A percentile compares a stretch with the other conserved stretches of the same genome.
Conservation (phyloP, 2,329 filamentous ascomycete species). For the Nigrospora sphaerica region DNA sequence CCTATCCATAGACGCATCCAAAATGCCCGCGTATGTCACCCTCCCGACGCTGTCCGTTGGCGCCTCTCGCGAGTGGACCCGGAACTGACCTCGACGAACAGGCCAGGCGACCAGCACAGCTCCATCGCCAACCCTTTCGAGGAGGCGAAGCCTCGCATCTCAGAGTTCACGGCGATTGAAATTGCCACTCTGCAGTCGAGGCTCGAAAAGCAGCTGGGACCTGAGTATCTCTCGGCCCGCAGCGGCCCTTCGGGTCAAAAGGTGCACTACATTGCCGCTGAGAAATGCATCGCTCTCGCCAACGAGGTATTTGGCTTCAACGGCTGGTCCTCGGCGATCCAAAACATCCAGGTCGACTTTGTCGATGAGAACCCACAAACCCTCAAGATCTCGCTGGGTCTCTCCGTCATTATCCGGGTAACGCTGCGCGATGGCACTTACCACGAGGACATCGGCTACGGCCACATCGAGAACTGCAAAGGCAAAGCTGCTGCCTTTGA, state of each 20-base stretch:
- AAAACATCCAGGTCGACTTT: conserved; percentile 91
- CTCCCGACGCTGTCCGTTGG: too few species aligned
- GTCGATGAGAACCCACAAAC: conserved; percentile 79
- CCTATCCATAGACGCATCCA: not conserved
- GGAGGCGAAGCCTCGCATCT: conserved; percentile 60
- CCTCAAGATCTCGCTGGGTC: conserved; percentile 72
- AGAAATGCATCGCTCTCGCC: conserved; percentile 78
- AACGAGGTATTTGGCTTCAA: conserved; percentile 27
- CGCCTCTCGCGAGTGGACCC: too few species aligned
- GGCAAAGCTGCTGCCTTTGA: conserved; percentile 94
- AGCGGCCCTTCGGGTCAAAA: conserved; percentile 76
- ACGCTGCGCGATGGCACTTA: conserved; percentile 91
- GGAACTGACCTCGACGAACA: conserved; percentile 22
- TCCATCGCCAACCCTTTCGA: conserved; percentile 72
- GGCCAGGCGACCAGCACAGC: conserved; percentile 64
- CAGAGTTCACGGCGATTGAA: conserved; percentile 80
- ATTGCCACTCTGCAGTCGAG: conserved; percentile 82
- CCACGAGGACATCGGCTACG: conserved; percentile 96
- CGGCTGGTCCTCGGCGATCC: conserved; percentile 86
- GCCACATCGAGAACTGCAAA: conserved; percentile 92
- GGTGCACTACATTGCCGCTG: conserved; percentile 90
- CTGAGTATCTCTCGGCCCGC: conserved; percentile 88
- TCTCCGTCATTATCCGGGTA: conserved; percentile 86
- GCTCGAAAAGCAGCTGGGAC: conserved; percentile 87
- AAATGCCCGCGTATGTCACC: conserved; percentile 5